These are phyloP conservation scores for Porpolomopsis calyptriformis DNA, from an alignment of 768 basidiomycete species.

Conservation along the genomic window DNA sequence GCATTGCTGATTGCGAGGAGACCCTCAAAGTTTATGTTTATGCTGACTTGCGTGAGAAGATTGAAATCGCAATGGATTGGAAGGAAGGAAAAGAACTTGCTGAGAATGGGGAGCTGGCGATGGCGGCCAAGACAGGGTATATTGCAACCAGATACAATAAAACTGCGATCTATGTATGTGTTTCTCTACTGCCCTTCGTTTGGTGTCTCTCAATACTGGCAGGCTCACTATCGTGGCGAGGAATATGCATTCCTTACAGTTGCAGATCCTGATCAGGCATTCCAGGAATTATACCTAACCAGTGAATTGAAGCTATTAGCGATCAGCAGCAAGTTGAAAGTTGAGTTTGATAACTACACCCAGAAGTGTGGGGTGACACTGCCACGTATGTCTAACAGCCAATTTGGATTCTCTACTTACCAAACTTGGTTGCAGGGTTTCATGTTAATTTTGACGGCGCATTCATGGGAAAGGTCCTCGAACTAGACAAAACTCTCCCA, in stretches of 20 bases:
- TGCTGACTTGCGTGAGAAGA: background rate
- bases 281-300: background rate
- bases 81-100: background rate
- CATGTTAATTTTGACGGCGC: conserved; percentile 8
- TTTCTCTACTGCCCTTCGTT: background rate
- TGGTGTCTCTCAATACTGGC: background rate
- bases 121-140: background rate
- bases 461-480: conserved; percentile 8
- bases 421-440: conserved; percentile 1
- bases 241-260: background rate
- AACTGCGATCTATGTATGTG: background rate
- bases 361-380: background rate
- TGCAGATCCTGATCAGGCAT: background rate
- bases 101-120: background rate
- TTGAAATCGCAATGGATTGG: conserved; percentile 2
- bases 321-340: background rate
- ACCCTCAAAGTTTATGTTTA: background rate
- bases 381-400: background rate
- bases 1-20: background rate
- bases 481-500: background rate
- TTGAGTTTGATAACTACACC: background rate
- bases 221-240: background rate
- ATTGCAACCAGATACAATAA: background rate
- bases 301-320: background rate
- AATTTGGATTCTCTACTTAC: background rate